A percentile compares a stretch with the other conserved stretches of the same genome.
Evolutionary conservation across 2,329 filamentous ascomycete genomes (phyloP).

Genomic region (Colletotrichum graminicola): DNA sequence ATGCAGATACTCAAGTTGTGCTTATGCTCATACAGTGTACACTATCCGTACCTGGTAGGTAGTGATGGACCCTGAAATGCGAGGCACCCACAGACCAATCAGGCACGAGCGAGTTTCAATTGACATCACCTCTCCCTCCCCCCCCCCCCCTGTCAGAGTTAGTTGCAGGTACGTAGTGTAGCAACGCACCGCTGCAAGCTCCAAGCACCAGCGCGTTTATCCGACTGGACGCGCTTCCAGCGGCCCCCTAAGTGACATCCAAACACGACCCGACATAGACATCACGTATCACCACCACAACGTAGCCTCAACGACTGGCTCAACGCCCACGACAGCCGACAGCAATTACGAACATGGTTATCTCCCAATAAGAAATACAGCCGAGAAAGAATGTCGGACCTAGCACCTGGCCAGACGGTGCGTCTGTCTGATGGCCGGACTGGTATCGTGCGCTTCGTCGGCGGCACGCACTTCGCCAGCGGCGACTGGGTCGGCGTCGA

Average conservation of each 20-base stretch:
- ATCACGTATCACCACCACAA: conserved; percentile 23
- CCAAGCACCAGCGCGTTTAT: conserved; percentile 38
- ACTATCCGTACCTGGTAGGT: no score
- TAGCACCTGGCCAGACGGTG: conserved; percentile 78
- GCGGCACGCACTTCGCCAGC: conserved; percentile 81
- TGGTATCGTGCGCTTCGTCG: conserved; percentile 84
- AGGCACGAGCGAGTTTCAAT: conserved; percentile 7
- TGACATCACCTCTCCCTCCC: conserved; percentile 22
- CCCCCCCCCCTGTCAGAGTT: conserved; percentile 13
- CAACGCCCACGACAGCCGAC: conserved; percentile 14
- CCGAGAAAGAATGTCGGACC: conserved; percentile 64
- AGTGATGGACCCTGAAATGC: conserved; percentile 9
- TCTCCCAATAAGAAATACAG: conserved; percentile 21
- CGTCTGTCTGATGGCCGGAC: conserved; percentile 82
- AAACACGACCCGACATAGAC: conserved; percentile 30
- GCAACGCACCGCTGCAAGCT: background rate
- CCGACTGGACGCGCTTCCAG: conserved; percentile 35
- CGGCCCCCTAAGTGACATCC: conserved; percentile 33
- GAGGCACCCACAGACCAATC: conserved; percentile 23
- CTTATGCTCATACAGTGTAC: background rate
- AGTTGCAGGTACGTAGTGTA: background rate
- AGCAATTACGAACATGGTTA: conserved; percentile 36
- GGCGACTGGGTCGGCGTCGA: conserved; percentile 94
- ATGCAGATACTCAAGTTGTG: background rate
- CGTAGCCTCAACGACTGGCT: conserved; percentile 28